Conservation (phyloP, 2,329 filamentous ascomycete species). For the Stachybotrys chlorohalonatus region DNA sequence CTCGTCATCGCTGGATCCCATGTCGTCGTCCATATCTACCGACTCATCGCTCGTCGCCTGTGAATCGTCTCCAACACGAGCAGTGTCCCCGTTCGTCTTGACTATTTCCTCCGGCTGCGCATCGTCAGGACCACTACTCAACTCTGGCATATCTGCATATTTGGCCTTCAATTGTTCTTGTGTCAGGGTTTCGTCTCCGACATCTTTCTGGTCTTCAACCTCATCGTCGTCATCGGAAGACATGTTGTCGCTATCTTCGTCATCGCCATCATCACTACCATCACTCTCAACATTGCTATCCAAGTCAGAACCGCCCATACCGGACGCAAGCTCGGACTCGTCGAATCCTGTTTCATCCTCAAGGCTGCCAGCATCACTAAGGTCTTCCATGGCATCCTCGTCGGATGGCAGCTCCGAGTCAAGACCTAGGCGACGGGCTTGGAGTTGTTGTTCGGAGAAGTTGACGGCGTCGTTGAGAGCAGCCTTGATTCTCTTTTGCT, state of each 20-base stretch:
- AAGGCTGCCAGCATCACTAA: slow-evolving; percentile 35
- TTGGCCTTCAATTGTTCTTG: slow-evolving; percentile 61
- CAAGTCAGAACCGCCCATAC: slow-evolving; percentile 8
- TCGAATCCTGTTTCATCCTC: slow-evolving; percentile 19
- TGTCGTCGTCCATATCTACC: slow-evolving; percentile 59
- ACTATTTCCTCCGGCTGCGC: slow-evolving; percentile 5
- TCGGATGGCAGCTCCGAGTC: slow-evolving; percentile 43
- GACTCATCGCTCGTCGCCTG: slow-evolving; percentile 55
- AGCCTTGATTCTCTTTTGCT: slow-evolving; percentile 54
- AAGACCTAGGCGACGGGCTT: slow-evolving; percentile 45
- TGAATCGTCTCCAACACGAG: slow-evolving; percentile 13
- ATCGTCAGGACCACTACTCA: slow-evolving; percentile 22
- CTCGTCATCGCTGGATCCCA: slow-evolving; percentile 50
- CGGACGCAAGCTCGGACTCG: slow-evolving; percentile 22
- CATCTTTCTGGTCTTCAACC: slow-evolving; percentile 42
- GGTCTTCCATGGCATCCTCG: slow-evolving; percentile 35
- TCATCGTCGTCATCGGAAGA: slow-evolving; percentile 56
- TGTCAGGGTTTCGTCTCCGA: slow-evolving; percentile 56
- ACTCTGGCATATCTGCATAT: slow-evolving; percentile 54
- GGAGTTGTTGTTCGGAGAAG: slow-evolving; percentile 58
- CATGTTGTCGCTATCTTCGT: slow-evolving; percentile 41
- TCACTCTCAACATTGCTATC: slow-evolving; percentile 29
- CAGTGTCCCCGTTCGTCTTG: slow-evolving; percentile 11
- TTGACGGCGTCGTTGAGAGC: slow-evolving; percentile 67
- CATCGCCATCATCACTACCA: slow-evolving; percentile 30